Evolutionary conservation across 495 filamentous ascomycete species (phyloP), one percentile per base, ranked within the genome.

Genomic region (Penicillium verhagenii): DNA sequence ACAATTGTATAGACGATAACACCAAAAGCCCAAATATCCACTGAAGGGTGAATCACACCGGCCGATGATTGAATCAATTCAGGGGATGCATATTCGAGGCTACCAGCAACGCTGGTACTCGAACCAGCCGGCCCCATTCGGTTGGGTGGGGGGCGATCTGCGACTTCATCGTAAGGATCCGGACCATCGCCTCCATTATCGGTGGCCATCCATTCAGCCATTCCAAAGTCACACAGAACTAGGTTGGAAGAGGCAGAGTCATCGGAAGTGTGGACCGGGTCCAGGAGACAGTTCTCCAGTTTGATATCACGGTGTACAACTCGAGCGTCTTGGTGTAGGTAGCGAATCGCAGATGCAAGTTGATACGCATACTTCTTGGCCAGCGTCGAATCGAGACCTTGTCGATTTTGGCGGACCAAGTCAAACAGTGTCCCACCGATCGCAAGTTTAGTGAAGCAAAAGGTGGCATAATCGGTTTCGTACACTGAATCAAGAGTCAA

Each of bases 251-350:
- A 60, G 11, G 63, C 61, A 3, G 66, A 68, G 14, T 78, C 80
- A 54, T 84, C 80, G 1, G 65, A 53, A 1, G 61, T 56, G 6
- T 76, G 70, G 39, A 76, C 64, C 0, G 82, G 79, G 57, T 90
- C 86, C 21, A 91, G 61, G 9, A 91, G 78, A 57, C 87, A 91
- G 57, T 91, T 91, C 65, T 91, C 87, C 6, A 90, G 78, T 69
- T 91, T 91, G 62, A 91, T 82, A 61, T 91, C 87, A 26, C 87
- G 74, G 61, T 91, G 87, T 8, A 89, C 83, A 35, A 91, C 79
- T 1, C 79, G 78, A 24, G 86, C 80, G 64, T 91, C 87, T 67
- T 90, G 81, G 57, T 91, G 87, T 1, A 91, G 69, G 67, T 91
- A 91, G 19, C 87, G 81, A 14, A 90, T 65, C 4, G 87, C 87